A percentile compares a stretch with the other conserved stretches of the same genome.
Conservation (phyloP, 352 stramenopile genomes). For the Globisporangium polare region DNA sequence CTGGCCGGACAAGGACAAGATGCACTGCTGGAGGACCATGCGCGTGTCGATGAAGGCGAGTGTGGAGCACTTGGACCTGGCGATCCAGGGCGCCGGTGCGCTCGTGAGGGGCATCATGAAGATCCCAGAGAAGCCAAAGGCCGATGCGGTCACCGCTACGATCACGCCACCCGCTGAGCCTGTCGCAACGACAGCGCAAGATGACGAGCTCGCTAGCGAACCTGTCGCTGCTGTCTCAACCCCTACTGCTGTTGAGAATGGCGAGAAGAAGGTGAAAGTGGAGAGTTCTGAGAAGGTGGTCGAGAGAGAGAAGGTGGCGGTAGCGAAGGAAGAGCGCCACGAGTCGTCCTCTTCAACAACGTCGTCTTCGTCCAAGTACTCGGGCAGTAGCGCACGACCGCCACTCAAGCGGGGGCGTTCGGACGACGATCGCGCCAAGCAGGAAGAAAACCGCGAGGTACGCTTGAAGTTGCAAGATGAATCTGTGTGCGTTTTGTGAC, state of each 20-base stretch:
- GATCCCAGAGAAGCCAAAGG: slow-evolving; percentile 20
- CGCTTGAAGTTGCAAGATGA: neutral
- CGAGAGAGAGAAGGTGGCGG: neutral
- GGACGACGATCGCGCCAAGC: slow-evolving; percentile 18
- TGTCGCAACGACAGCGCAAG: neutral
- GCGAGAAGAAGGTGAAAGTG: neutral
- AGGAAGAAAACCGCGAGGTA: slow-evolving; percentile 31
- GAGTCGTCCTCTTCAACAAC: neutral
- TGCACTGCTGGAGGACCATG: slow-evolving; percentile 85
- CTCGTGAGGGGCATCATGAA: slow-evolving; percentile 76
- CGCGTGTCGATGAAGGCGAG: slow-evolving; percentile 72
- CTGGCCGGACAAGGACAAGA: slow-evolving; percentile 92
- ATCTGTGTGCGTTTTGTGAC: neutral
- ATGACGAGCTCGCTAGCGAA: neutral
- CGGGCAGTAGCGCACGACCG: slow-evolving; percentile 4
- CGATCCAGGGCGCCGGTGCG: slow-evolving; percentile 47
- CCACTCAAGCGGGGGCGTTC: slow-evolving; percentile 30
- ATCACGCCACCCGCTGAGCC: neutral
- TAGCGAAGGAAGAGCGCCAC: slow-evolving; percentile 3
- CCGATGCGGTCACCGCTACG: neutral
- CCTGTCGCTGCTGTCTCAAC: neutral
- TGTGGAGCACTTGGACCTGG: slow-evolving; percentile 66
- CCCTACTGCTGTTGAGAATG: neutral
- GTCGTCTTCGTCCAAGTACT: slow-evolving; percentile 3
- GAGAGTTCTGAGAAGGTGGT: neutral